Evolutionary conservation across 2,329 filamentous ascomycete genomes (phyloP).

Genomic region (Xylaria sp.): DNA sequence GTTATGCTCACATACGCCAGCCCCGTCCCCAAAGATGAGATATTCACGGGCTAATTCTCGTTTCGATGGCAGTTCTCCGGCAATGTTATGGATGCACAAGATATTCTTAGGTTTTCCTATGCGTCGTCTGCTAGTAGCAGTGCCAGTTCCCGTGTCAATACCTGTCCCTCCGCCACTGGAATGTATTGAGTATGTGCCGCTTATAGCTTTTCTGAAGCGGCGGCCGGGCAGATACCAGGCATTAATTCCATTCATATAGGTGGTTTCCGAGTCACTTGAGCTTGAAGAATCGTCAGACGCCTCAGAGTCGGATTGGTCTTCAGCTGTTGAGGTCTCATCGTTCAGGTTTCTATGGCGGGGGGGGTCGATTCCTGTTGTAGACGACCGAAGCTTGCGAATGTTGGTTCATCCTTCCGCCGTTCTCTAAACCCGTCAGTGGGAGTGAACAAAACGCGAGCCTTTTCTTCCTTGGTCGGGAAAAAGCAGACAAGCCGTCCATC

Average conservation of each 20-base stretch:
- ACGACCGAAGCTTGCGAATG: conserved; percentile 63
- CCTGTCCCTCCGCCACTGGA: conserved; percentile 67
- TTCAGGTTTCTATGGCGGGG: conserved; percentile 53
- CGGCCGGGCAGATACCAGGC: conserved; percentile 61
- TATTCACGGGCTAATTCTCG: conserved; percentile 79
- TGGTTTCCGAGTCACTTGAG: conserved; percentile 66
- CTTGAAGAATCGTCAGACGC: conserved; percentile 56
- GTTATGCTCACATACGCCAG: conserved; percentile 85
- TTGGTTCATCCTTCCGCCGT: conserved; percentile 58
- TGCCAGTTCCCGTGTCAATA: conserved; percentile 62
- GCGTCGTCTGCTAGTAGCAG: conserved; percentile 57
- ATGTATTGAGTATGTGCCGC: conserved; percentile 60
- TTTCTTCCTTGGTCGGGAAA: conserved; percentile 71
- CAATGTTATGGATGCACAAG: conserved; percentile 74
- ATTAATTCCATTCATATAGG: conserved; percentile 64
- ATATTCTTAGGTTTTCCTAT: conserved; percentile 66
- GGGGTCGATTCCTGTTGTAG: conserved; percentile 57
- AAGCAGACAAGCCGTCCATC: conserved; percentile 70
- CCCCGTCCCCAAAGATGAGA: conserved; percentile 79
- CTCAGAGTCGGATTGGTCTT: conserved; percentile 58
- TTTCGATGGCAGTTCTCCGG: conserved; percentile 77
- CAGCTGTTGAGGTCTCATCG: conserved; percentile 58
- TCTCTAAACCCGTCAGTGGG: conserved; percentile 54
- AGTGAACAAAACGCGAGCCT: conserved; percentile 56
- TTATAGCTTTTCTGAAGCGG: conserved; percentile 60